These are phyloP conservation scores for Podaxis pistillaris DNA, from an alignment of 768 basidiomycete species.

Conservation along the genomic window DNA sequence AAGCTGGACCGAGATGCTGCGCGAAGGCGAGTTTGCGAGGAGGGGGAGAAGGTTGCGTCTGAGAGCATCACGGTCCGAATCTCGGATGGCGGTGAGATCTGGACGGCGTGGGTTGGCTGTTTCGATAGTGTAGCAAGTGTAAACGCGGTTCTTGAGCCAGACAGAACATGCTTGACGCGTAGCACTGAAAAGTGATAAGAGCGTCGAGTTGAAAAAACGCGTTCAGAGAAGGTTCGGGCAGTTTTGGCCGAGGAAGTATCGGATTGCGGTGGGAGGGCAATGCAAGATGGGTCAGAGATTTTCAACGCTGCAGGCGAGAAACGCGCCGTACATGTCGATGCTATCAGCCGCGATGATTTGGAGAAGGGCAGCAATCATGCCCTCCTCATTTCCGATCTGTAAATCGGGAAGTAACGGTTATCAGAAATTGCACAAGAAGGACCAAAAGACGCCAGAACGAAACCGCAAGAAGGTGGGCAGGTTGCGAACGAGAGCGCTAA, in stretches of 20 bases:
- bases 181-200: constrained; percentile 40
- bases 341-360: constrained; percentile 81
- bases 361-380: constrained; percentile 78
- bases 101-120: constrained; percentile 38
- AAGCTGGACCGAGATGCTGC: constrained; percentile 73
- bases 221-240: not conserved
- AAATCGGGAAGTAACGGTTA: constrained; percentile 12
- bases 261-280: not conserved
- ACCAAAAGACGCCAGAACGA: not conserved
- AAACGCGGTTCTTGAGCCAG: constrained; percentile 89
- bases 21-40: constrained; percentile 64
- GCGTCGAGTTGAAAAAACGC: not conserved
- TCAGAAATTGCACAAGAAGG: not conserved
- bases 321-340: constrained; percentile 70
- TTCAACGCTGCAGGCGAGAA: constrained; percentile 13
- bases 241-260: not conserved
- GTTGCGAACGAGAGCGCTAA: not conserved
- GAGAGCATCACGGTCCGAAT: constrained; percentile 72
- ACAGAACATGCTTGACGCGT: constrained; percentile 85
- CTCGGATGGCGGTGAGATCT: constrained; percentile 61
- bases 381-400: constrained; percentile 77
- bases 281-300: constrained; percentile 1
- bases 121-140: constrained; percentile 59
- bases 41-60: constrained; percentile 66
- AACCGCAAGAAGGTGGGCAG: not conserved